Base-by-base conservation (phyloP, 768 basidiomycete genomes). In the Mycena albidolilacea region DNA sequence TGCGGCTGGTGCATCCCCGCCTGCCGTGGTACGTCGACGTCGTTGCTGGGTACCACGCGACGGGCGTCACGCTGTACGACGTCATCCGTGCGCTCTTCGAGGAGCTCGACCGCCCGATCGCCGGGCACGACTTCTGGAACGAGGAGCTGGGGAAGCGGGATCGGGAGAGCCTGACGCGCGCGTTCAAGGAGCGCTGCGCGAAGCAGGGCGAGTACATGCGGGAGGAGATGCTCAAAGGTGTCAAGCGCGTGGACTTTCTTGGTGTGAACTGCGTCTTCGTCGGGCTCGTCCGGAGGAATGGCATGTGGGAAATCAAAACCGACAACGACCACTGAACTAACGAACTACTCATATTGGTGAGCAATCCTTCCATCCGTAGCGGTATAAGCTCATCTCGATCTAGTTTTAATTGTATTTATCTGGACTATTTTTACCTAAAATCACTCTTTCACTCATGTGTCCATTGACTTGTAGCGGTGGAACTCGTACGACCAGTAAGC, bases 11-110 rank as follows among this genome's bases (percentile, higher is more conserved):
- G 74, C 85, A 87, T 76, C 70, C 81, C 1, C 82, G 81, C 64
- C 77, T 87, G 10, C 88, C 88, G 23, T 89, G 89, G 89, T 86
- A 83, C 75, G 84, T 89, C 74, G 87, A 89, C 69, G 82, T 87
- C 46, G 14, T 71, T 62, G 35, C 75, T 84, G 7, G 8, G 77
- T 77, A 3, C 80, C 82, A 64, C 82, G 81, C 2, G 8, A 37
- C 43, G 78, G 87, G 85, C 60, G 82, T 88, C 67, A 87, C 86
- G 21, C 75, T 89, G 8, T 79, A 78, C 57, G 87, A 89, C 61
- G 76, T 89, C 46, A 85, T 88, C 72, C 58, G 69, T 60, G 80
- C 82, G 67, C 78, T 89, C 54, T 83, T 80, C 58, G 71, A 69
- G 23, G 74, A 77, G 41, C 81, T 89, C 55, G 69, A 76, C 73